These are phyloP conservation scores for Phytophthora litchii DNA, from an alignment of 352 stramenopile genomes.

Conservation along the genomic window DNA sequence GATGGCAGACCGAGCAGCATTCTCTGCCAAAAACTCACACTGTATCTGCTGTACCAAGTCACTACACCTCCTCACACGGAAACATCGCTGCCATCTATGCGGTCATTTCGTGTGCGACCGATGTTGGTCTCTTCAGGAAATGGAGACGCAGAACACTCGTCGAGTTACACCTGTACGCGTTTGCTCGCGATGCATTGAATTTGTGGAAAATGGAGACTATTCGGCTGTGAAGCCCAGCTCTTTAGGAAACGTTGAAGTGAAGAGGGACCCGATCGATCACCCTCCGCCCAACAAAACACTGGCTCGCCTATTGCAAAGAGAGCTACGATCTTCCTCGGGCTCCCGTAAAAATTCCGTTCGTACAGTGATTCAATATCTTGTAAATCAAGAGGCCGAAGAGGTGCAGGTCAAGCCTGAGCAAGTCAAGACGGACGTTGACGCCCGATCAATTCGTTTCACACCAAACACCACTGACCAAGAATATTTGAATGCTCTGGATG, in stretches of 20 bases:
- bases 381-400: slow-evolving; percentile 36
- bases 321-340: slow-evolving; percentile 29
- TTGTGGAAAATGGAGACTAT: slow-evolving; percentile 61
- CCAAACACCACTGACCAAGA: slow-evolving; percentile 29
- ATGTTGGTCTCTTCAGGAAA: slow-evolving; percentile 35
- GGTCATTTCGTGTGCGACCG: slow-evolving; percentile 38
- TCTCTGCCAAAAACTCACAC: slow-evolving; percentile 29
- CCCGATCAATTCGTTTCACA: slow-evolving; percentile 18
- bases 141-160: slow-evolving; percentile 25
- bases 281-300: slow-evolving; percentile 27
- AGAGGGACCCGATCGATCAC: slow-evolving; percentile 15
- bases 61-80: slow-evolving; percentile 33
- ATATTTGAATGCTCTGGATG: slow-evolving; percentile 28
- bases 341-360: slow-evolving; percentile 42
- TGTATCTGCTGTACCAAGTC: slow-evolving; percentile 42
- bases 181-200: slow-evolving; percentile 49
- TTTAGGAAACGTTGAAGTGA: slow-evolving; percentile 22
- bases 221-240: slow-evolving; percentile 22
- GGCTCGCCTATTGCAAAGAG: slow-evolving; percentile 27
- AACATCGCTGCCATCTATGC: slow-evolving; percentile 37
- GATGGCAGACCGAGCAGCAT: slow-evolving; percentile 25
- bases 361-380: slow-evolving; percentile 56
- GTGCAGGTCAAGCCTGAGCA: slow-evolving; percentile 10
- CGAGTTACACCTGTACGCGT: slow-evolving; percentile 41
- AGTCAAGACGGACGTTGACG: neutral